Evolutionary conservation across 2,329 filamentous ascomycete species (phyloP).

Genomic region (Plenodomus tracheiphilus): DNA sequence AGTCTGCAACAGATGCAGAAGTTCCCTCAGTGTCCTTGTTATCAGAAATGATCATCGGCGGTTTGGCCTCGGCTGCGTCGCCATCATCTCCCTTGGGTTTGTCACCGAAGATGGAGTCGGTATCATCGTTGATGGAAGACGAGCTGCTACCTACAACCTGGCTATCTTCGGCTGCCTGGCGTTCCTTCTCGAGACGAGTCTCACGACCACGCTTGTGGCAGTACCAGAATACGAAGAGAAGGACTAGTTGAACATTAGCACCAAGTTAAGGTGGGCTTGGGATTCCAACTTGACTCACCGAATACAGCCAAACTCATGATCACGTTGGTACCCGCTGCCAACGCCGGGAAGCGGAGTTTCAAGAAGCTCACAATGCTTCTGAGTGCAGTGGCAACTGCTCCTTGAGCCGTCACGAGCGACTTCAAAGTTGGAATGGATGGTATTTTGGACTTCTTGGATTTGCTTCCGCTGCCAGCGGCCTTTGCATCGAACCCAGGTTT

Average conservation of each 20-base stretch:
- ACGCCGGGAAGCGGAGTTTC: conserved; percentile 84
- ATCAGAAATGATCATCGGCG: conserved; percentile 38
- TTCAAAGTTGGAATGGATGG: conserved; percentile 68
- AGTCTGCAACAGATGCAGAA: conserved; percentile 31
- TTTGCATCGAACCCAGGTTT: conserved; percentile 56
- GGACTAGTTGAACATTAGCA: conserved; percentile 56
- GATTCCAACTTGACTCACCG: conserved; percentile 61
- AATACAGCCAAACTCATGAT: conserved; percentile 88
- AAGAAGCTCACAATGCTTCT: conserved; percentile 89
- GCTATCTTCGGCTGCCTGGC: conserved; percentile 42
- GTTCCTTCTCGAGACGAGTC: conserved; percentile 70
- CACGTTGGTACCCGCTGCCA: conserved; percentile 83
- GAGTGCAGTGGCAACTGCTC: conserved; percentile 81
- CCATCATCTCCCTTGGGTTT: conserved; percentile 17
- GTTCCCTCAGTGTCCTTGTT: conserved; percentile 20
- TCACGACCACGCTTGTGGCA: conserved; percentile 94
- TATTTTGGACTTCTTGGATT: conserved; percentile 59
- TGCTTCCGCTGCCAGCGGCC: conserved; percentile 20
- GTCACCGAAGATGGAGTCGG: conserved; percentile 34
- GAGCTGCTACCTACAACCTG: conserved; percentile 33
- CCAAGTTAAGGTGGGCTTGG: background rate
- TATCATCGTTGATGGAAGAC: conserved; percentile 35
- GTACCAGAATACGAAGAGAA: conserved; percentile 96
- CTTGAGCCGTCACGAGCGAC: conserved; percentile 80
- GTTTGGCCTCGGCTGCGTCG: conserved; percentile 14